These are phyloP conservation scores for Coemansia sp. DNA, from an alignment of 192 early-diverging fungal species.

Conservation along the genomic window DNA sequence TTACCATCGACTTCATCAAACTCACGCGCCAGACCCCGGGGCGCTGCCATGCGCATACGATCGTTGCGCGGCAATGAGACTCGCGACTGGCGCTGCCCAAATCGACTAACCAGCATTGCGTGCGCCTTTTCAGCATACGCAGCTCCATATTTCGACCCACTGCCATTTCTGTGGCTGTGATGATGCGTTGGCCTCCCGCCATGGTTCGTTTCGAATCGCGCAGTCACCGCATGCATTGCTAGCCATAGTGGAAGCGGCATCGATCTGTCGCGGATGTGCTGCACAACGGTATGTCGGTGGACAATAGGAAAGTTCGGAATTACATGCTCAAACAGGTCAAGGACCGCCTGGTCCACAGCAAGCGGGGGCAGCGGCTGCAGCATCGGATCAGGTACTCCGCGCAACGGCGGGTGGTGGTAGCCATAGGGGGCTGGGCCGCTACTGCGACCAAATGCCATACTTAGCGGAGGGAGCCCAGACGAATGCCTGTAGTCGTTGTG, in stretches of 20 bases:
- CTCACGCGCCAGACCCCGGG: constrained; percentile 12
- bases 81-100: constrained; percentile 27
- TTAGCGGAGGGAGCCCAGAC: constrained; percentile 36
- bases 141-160: constrained; percentile 21
- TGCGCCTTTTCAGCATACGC: constrained; percentile 47
- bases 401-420: constrained; percentile 3
- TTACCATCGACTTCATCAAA: constrained; percentile 14
- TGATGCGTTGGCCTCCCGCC: neutral
- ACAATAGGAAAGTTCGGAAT: constrained; percentile 39
- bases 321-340: constrained; percentile 42
- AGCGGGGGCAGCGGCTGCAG: constrained; percentile 35
- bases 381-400: constrained; percentile 32
- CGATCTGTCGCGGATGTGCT: constrained; percentile 37
- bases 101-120: constrained; percentile 37
- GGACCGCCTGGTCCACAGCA: constrained; percentile 51
- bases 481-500: constrained; percentile 23
- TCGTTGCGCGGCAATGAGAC: constrained; percentile 22
- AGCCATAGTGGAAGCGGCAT: constrained; percentile 50
- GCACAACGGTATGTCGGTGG: constrained; percentile 48
- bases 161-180: constrained; percentile 2
- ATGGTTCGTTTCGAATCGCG: constrained; percentile 36
- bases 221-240: constrained; percentile 47
- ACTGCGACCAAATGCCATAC: constrained; percentile 30
- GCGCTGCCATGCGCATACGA: constrained; percentile 19
- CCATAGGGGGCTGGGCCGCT: constrained; percentile 1